These are phyloP conservation scores for Trametes meyenii DNA, from an alignment of 768 basidiomycete genomes.

Conservation along the genomic window DNA sequence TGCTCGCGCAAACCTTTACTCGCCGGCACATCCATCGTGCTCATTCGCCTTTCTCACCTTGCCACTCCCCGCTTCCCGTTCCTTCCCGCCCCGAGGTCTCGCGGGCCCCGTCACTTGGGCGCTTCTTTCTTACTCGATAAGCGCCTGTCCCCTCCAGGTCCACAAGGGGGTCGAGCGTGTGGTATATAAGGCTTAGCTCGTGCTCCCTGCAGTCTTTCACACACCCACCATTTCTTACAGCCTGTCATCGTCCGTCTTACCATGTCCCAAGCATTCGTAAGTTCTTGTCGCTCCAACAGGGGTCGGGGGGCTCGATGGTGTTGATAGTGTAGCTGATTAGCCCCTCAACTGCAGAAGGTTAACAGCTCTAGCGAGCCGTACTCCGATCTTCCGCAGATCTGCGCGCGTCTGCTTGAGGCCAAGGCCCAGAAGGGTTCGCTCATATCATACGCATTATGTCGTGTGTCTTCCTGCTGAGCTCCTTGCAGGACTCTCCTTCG, in stretches of 20 bases:
- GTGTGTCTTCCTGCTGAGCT: neutral
- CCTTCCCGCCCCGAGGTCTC: slow-evolving; percentile 6
- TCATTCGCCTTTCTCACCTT: neutral
- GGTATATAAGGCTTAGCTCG: slow-evolving; percentile 19
- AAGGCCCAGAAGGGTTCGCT: slow-evolving; percentile 64
- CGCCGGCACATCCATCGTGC: neutral
- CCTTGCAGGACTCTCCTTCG: slow-evolving; percentile 65
- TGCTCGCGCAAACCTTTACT: neutral
- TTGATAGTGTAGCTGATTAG: neutral
- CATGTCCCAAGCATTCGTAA: slow-evolving; percentile 17
- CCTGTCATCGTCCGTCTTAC: neutral
- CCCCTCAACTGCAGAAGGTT: slow-evolving; percentile 19
- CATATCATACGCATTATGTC: neutral
- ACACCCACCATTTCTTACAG: neutral
- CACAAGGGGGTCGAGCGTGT: neutral
- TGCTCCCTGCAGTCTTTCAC: slow-evolving; percentile 13
- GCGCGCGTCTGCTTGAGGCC: slow-evolving; percentile 57
- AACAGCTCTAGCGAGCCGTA: slow-evolving; percentile 27
- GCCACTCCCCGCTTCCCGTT: neutral
- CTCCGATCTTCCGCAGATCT: slow-evolving; percentile 48
- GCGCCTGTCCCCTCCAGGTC: neutral
- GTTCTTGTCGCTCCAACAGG: neutral
- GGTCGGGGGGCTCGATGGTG: no score
- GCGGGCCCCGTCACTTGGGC: slow-evolving; percentile 13
- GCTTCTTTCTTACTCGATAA: slow-evolving; percentile 1